Evolutionary conservation across 2,329 filamentous ascomycete species (phyloP).

Genomic region (Beauveria pseudobassiana): DNA sequence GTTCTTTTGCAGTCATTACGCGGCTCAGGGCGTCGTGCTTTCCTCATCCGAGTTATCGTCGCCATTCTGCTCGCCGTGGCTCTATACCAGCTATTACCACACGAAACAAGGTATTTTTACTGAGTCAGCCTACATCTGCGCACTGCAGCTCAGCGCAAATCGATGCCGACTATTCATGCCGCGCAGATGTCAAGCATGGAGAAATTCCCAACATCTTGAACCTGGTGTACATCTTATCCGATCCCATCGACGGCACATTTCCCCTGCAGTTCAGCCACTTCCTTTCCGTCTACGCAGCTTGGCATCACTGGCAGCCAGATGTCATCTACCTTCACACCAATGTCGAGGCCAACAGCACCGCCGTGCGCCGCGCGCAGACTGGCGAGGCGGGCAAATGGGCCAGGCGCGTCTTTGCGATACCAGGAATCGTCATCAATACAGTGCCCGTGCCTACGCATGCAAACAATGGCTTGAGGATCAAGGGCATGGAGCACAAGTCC

Average conservation of each 20-base stretch:
- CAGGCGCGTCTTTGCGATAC: conserved; percentile 17
- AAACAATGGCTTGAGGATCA: conserved; percentile 14
- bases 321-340: conserved; percentile 23
- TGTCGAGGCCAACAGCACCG: conserved; percentile 26
- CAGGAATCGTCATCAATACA: conserved; percentile 26
- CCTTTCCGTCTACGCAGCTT: conserved; percentile 19
- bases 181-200: not conserved
- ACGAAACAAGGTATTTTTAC: not conserved
- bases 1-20: not conserved
- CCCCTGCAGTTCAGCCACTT: conserved; percentile 19
- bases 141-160: not conserved
- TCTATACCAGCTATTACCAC: not conserved
- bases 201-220: conserved; percentile 21
- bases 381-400: conserved; percentile 18
- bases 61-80: not conserved
- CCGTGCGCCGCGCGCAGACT: conserved; percentile 10
- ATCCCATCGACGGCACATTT: conserved; percentile 15
- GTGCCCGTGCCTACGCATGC: conserved; percentile 12
- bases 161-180: not conserved
- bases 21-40: not conserved
- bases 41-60: not conserved
- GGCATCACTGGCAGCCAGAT: conserved; percentile 16
- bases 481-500: conserved; percentile 15
- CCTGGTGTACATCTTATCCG: conserved; percentile 18
- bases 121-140: not conserved